Evolutionary conservation across 805 yeast species (phyloP).

Genomic region (Myxozyma sirexii): DNA sequence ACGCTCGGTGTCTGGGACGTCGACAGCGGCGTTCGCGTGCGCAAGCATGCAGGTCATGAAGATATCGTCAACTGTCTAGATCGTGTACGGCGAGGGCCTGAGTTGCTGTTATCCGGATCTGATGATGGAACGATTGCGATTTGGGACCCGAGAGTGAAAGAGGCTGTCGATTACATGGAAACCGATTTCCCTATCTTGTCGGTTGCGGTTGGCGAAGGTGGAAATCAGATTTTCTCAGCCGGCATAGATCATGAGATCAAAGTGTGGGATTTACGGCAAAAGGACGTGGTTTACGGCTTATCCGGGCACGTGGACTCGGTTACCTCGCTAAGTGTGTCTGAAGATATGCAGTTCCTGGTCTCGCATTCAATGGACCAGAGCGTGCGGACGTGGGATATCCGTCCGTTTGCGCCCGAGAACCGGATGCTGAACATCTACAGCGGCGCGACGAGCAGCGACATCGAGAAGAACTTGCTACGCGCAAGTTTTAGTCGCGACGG

Average conservation of each 20-base stretch:
- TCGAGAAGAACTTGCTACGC: conserved; percentile 56
- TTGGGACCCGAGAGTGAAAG: conserved; percentile 70
- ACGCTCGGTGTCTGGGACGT: conserved; percentile 67
- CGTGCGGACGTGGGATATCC: conserved; percentile 60
- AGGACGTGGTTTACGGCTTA: conserved; percentile 51
- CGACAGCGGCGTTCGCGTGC: conserved; percentile 55
- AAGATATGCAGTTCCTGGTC: conserved; percentile 52
- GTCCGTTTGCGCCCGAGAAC: conserved; percentile 43
- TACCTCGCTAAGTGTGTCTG: conserved; percentile 56
- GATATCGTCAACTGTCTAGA: conserved; percentile 60
- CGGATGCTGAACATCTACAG: conserved; percentile 49
- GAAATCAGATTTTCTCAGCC: conserved; percentile 53
- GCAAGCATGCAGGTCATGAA: conserved; percentile 58
- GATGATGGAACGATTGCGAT: conserved; percentile 64
- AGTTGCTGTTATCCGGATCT: conserved; percentile 54
- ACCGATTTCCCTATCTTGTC: conserved; percentile 64
- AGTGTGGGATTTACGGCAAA: conserved; percentile 59
- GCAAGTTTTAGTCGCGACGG: conserved; percentile 50
- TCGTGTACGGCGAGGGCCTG: conserved; percentile 40
- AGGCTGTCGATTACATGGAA: conserved; percentile 45
- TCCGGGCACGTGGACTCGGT: conserved; percentile 53
- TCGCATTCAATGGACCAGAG: conserved; percentile 61
- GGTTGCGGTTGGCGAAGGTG: conserved; percentile 48
- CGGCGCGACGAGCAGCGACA: conserved; percentile 55
- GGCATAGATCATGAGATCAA: conserved; percentile 70